Percentiles rank a stretch among this genome's conserved stretches.
Evolutionary conservation across 192 early-diverging fungal genomes (phyloP).

Genomic region (Globomyces pollinis-pini): DNA sequence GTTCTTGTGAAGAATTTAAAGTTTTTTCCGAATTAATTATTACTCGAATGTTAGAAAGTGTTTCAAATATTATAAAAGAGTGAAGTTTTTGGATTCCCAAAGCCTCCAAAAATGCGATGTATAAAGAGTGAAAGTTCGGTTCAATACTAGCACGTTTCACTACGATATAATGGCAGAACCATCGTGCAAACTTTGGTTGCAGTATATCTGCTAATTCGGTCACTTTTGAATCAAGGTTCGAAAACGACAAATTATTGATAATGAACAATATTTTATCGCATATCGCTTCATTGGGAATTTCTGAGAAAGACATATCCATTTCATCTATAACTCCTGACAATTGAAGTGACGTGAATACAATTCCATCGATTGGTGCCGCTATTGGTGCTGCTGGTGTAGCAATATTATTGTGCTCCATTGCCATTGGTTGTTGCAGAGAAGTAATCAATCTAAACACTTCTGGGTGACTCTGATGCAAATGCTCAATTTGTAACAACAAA

Average conservation of each 20-base stretch:
- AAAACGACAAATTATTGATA: conserved; percentile 88
- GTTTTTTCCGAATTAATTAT: conserved; percentile 92
- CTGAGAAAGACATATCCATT: conserved; percentile 30
- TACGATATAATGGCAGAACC: conserved; percentile 94
- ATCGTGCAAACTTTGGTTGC: conserved; percentile 55
- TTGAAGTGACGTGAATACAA: conserved; percentile 59
- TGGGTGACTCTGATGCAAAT: conserved; percentile 68
- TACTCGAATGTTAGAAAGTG: conserved; percentile 75
- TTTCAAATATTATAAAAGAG: conserved; percentile 79
- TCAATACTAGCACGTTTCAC: conserved; percentile 94
- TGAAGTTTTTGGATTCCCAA: conserved; percentile 60
- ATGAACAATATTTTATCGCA: conserved; percentile 96
- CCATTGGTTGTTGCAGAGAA: conserved; percentile 20
- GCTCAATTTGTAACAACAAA: conserved; percentile 72
- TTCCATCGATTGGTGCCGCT: conserved; percentile 14
- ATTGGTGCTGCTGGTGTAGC: neutral
- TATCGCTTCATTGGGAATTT: conserved; percentile 49
- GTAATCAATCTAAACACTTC: conserved; percentile 65
- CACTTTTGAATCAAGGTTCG: conserved; percentile 74
- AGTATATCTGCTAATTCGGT: conserved; percentile 70
- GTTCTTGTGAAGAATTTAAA: conserved; percentile 78
- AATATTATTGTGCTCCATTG: no score
- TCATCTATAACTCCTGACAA: conserved; percentile 43
- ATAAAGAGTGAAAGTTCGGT: conserved; percentile 93
- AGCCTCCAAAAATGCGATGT: conserved; percentile 74